A percentile compares a stretch with the other conserved stretches of the same genome.
phyloP scores from a whole-genome alignment of 345 rosid genomes.

The Citrus cavaleriei region DNA sequence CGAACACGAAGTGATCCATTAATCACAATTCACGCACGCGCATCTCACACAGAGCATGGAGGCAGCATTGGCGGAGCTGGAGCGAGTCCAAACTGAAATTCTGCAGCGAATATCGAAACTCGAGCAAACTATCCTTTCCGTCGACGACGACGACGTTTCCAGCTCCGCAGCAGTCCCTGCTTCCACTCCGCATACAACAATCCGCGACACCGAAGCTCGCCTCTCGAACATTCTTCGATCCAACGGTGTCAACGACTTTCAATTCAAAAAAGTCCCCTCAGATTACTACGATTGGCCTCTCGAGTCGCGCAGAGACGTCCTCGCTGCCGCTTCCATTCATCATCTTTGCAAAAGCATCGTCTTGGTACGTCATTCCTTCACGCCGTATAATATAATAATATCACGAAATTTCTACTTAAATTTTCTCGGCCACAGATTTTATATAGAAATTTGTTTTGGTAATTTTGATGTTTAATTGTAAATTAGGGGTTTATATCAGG shows the following conservation, averaged over 20 bases:
- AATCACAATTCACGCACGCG: neutral
- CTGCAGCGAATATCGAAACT: slow-evolving; percentile 51
- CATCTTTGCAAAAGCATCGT: slow-evolving; percentile 97
- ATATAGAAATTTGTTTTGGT: neutral
- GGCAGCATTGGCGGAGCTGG: slow-evolving; percentile 50
- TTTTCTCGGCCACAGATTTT: neutral
- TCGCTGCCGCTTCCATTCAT: slow-evolving; percentile 66
- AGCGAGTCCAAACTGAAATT: slow-evolving; percentile 49
- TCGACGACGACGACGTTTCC: slow-evolving; percentile 2
- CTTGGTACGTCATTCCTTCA: slow-evolving; percentile 40
- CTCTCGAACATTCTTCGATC: slow-evolving; percentile 63
- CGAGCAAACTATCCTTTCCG: slow-evolving; percentile 37
- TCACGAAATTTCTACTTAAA: neutral
- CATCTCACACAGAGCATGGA: slow-evolving; percentile 26
- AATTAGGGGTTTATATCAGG: neutral
- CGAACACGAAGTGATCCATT: neutral
- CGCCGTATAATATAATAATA: neutral
- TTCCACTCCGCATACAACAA: slow-evolving; percentile 4
- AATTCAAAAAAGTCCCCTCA: slow-evolving; percentile 51
- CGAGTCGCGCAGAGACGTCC: slow-evolving; percentile 65
- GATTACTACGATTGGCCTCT: slow-evolving; percentile 80
- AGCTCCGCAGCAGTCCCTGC: slow-evolving; percentile 10
- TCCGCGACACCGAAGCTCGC: slow-evolving; percentile 44
- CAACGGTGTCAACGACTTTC: slow-evolving; percentile 50
- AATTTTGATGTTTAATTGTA: neutral